Evolutionary conservation across 2,329 filamentous ascomycete genomes (phyloP), one percentile per base, ranked within the genome.

Genomic region (Epichloe gansuensis): DNA sequence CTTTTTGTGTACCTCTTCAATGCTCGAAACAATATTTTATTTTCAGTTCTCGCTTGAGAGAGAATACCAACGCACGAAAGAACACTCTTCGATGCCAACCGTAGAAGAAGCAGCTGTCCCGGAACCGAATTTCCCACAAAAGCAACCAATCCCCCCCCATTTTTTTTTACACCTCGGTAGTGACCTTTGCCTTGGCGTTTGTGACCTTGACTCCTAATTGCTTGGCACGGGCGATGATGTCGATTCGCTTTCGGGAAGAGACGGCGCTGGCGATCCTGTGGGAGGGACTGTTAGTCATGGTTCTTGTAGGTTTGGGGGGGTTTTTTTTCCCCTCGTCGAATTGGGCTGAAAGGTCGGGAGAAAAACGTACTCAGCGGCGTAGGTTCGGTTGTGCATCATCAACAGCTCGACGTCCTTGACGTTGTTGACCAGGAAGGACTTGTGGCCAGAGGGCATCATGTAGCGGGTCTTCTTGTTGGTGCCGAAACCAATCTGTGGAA

Each of bases 381-480:
- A 96, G 75, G 89, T 95, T 73, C 86, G 85, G 88, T 97, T 97
- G 87, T 98, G 93, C 93, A 98, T 98, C 67, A 98, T 81, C 69
- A 98, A 85, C 59, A 98, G 86, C 75, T 98, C 91, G 69, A 98
- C 85, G 66, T 98, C 93, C 72, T 85, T 82, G 74, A 82, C 74
- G 82, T 98, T 98, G 85, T 85, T 89, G 78, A 98, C 93, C 71
- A 97, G 84, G 87, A 98, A 98, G 62, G 91, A 88, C 85, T 96
- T 97, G 87, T 97, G 91, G 77, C 93, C 93, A 67, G 89, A 95
- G 72, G 93, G 93, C 81, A 89, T 95, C 85, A 97, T 85, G 82
- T 94, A 91, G 70, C 88, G 85, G 71, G 93, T 98, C 84, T 97
- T 97, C 84, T 89, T 95, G 88, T 97, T 97, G 77, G 87, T 93